Evolutionary conservation across 768 basidiomycete species (phyloP), one percentile per base, ranked within the genome.

Genomic region (Boletus sp.): DNA sequence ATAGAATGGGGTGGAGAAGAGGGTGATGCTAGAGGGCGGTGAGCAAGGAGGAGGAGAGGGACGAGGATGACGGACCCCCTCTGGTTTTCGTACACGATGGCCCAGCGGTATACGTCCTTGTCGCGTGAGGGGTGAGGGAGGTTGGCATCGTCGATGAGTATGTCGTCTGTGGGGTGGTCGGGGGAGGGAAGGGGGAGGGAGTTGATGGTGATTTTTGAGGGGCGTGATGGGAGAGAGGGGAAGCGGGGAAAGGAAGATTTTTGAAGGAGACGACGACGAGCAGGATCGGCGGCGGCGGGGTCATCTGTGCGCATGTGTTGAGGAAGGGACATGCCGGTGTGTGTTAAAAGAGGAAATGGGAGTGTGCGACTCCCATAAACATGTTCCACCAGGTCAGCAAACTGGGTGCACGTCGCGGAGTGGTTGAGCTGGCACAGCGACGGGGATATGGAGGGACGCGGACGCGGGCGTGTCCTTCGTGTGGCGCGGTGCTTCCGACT

Each of bases 41-140:
- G 33, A 59, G 60, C 42, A 46, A 3, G 28, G 44, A 51, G 39
- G 42, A 50, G 44, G 55, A 30, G 28, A 40, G 37, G 39, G 37
- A 17, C 1, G 47, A 2, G 12, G 10, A 41, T 9, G 56, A 76
- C 77, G 33, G 59, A 89, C 90, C 90, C 90, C 66, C 90, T 77
- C 72, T 93, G 90, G 66, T 92, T 91, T 73, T 93, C 90, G 58
- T 90, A 90, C 10, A 92, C 64, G 10, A 88, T 69, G 7, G 88
- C 90, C 90, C 90, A 93, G 69, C 80, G 79, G 67, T 87, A 92
- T 12, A 78, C 71, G 64, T 88, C 84, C 53, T 71, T 68, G 59
- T 76, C 71, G 18, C 75, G 65, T 50, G 67, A 61, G 32, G 69
- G 59, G 29, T 63, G 56, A 12, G 68, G 39, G 64, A 65, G 54